phyloP scores from a whole-genome alignment of 2,329 filamentous ascomycete species.

The Coniochaeta hoffmannii region DNA sequence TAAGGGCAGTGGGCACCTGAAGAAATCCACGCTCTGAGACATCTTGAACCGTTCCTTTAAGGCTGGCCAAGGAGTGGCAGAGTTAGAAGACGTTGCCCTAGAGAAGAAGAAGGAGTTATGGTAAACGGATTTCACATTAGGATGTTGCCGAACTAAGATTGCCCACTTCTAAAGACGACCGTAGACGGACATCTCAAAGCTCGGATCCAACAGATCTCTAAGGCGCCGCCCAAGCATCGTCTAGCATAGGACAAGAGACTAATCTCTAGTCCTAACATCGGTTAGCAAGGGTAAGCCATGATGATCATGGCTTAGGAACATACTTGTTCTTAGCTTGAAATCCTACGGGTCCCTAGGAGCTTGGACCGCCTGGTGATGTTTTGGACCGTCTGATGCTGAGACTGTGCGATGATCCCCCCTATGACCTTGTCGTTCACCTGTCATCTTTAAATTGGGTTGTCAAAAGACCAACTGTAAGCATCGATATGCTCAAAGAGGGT shows the following conservation, averaged over 20 bases:
- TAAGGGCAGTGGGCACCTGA: background rate
- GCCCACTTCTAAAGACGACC: background rate
- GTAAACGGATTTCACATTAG: background rate
- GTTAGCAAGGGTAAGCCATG: background rate
- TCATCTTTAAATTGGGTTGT: too few species aligned
- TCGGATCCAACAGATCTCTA: background rate
- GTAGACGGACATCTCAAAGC: background rate
- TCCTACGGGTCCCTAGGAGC: background rate
- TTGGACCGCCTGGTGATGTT: background rate
- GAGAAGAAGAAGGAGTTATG: background rate
- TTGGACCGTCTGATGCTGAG: background rate
- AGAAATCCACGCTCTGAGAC: background rate
- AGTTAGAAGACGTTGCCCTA: background rate
- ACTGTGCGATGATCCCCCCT: background rate
- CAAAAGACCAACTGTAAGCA: too few species aligned
- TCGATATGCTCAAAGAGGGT: too few species aligned
- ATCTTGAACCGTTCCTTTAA: background rate
- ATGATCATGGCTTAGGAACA: background rate
- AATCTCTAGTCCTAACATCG: background rate
- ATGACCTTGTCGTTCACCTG: too few species aligned
- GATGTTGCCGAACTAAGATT: background rate
- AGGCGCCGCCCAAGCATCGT: background rate
- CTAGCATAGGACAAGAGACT: background rate
- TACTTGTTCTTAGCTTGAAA: background rate
- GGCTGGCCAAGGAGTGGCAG: background rate